A percentile compares a stretch with the other conserved stretches of the same genome.
Evolutionary conservation across 805 yeast species (phyloP).

Genomic region (Saturnispora dispora): DNA sequence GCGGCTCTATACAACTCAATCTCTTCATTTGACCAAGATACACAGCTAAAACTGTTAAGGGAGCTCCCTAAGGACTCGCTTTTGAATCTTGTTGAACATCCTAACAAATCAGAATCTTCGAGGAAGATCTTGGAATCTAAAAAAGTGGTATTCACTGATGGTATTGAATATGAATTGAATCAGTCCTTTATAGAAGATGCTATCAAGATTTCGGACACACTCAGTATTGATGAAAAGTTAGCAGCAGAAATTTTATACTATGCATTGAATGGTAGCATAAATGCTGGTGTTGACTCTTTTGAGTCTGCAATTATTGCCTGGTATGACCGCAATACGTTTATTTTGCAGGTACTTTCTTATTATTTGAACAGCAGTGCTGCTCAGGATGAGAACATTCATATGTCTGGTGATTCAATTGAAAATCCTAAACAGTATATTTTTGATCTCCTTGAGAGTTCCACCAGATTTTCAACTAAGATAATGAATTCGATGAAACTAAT

Average conservation of each 20-base stretch:
- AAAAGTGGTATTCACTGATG: constrained; percentile 41
- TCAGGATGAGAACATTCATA: neutral
- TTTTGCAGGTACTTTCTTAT: constrained; percentile 56
- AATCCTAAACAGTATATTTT: neutral
- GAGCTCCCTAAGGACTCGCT: constrained; percentile 38
- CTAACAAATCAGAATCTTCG: constrained; percentile 37
- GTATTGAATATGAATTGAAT: constrained; percentile 53
- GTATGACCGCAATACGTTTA: constrained; percentile 59
- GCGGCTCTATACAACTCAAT: constrained; percentile 40
- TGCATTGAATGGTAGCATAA: constrained; percentile 30
- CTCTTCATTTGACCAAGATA: constrained; percentile 20
- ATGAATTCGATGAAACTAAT: constrained; percentile 48
- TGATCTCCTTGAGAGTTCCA: neutral
- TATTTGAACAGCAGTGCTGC: constrained; percentile 12
- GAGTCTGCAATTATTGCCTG: constrained; percentile 63
- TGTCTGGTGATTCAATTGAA: neutral
- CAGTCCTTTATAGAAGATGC: constrained; percentile 55
- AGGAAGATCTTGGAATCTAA: constrained; percentile 41
- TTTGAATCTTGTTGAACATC: constrained; percentile 31
- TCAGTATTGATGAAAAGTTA: constrained; percentile 67
- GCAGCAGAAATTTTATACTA: constrained; percentile 60
- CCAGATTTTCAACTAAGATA: constrained; percentile 7
- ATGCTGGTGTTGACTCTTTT: constrained; percentile 36
- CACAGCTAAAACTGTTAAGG: constrained; percentile 11
- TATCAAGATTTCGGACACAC: constrained; percentile 48